Evolutionary conservation across 2,329 filamentous ascomycete genomes (phyloP).

Genomic region (Botrytis sinoallii): DNA sequence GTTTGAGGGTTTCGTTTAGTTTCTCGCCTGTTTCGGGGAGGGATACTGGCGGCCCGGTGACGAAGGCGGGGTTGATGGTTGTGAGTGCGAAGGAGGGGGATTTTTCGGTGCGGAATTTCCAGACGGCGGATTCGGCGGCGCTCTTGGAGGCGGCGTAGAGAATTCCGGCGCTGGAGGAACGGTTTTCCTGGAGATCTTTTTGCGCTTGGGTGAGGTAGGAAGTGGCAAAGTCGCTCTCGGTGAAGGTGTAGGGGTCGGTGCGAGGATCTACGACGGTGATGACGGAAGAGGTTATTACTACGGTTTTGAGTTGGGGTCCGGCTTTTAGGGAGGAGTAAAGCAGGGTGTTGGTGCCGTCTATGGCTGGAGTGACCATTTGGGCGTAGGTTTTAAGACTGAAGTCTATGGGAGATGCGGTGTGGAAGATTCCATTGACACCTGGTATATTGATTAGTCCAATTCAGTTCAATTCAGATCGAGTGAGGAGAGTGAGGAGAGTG

Average conservation of each 20-base stretch:
- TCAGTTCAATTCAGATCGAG: not conserved
- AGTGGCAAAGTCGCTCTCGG: constrained; percentile 36
- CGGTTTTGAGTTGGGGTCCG: constrained; percentile 40
- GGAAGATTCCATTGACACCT: constrained; percentile 37
- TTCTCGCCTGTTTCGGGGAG: constrained; percentile 35
- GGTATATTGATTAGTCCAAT: not conserved
- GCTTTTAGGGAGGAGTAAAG: constrained; percentile 37
- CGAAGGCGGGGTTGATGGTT: constrained; percentile 43
- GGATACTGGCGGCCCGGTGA: constrained; percentile 42
- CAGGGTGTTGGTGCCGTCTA: constrained; percentile 32
- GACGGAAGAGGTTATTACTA: constrained; percentile 43
- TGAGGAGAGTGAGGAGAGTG: not conserved
- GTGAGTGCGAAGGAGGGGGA: constrained; percentile 42
- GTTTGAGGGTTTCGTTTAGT: constrained; percentile 38
- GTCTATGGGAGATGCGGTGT: constrained; percentile 36
- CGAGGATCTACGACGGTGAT: constrained; percentile 31
- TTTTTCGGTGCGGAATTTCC: constrained; percentile 41
- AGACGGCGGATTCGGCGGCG: constrained; percentile 40
- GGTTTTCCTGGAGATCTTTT: constrained; percentile 35
- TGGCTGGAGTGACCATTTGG: constrained; percentile 30
- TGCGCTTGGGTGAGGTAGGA: constrained; percentile 35
- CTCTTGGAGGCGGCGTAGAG: constrained; percentile 44
- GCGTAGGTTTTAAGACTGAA: constrained; percentile 37
- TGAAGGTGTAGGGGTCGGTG: constrained; percentile 28
- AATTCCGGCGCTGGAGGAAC: constrained; percentile 16